Evolutionary conservation across 1,139 yeast genomes (phyloP), one percentile per base, ranked within the genome.

Genomic region (Nakaseomyces delphensis): DNA sequence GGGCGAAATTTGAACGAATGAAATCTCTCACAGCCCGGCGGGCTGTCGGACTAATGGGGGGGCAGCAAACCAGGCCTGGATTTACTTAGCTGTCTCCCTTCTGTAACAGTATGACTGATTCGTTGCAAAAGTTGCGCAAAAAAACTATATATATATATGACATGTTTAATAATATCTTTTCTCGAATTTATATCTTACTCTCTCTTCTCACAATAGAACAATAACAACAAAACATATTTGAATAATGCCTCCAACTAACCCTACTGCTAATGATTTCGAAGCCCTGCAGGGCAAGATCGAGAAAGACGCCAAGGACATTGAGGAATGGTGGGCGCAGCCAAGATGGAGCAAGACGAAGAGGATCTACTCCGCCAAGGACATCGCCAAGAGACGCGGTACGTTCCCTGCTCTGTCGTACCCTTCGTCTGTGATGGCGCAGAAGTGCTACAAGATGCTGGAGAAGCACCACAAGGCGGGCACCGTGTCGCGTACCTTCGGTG

Each of bases 401-500:
- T 58, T 89, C 51, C 69, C 71, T 43, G 60, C 66, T 9, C 70
- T 79, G 47, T 70, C 72, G 48, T 83, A 82, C 65, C 89, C 94
- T 43, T 83, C 95, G n/a, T 74, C 79, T 45, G 62, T 68, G 42
- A 91, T 83, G 74, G 83, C 97, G 45, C 81, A 83, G 63, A 89
- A 89, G 68, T 76, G 89, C 57, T 89, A 62, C 70, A 67, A 69
- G 49, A 66, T 84, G 42, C 72, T 89, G 53, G 69, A 70, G 51
- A 78, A 83, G 62, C 96, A 86, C 62, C 85, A 76, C 65, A 69
- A 71, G 53, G 70, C 80, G 55, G 78, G 77, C 63, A 77, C 95
- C 41, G 85, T 77, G 40, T 83, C 95, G 18, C 82, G 80, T 72
- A 91, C 97, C 36, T 89, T 86, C 61, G 98, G 98, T 62, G 96